Conservation (phyloP, 257 asterid genomes). For the Haberlea rhodopensis region DNA sequence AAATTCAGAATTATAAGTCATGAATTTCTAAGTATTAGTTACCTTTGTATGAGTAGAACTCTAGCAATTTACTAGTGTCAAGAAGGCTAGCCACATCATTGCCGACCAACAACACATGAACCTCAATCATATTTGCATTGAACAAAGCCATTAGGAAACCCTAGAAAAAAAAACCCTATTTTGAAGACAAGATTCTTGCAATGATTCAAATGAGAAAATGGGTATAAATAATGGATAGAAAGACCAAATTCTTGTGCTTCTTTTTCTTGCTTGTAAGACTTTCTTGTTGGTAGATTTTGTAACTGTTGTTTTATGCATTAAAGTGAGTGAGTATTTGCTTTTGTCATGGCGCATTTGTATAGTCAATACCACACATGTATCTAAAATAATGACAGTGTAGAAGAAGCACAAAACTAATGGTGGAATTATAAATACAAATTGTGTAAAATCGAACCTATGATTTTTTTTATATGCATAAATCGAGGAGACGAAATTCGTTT, state of each 20-base stretch:
- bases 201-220: not conserved
- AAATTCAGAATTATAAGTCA: not conserved
- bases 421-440: no score
- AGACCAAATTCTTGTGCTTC: not conserved
- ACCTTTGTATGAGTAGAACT: slow-evolving; percentile 32
- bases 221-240: slow-evolving; percentile 2
- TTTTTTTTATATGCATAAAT: no score
- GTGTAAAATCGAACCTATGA: no score
- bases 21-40: not conserved
- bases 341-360: no score
- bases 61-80: slow-evolving; percentile 25
- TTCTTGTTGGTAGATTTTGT: slow-evolving; percentile 21
- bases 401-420: no score
- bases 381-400: no score
- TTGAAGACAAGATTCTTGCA: not conserved
- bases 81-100: slow-evolving; percentile 10
- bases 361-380: no score
- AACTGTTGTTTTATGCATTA: slow-evolving; percentile 28
- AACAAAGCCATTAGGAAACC: slow-evolving; percentile 26
- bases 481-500: no score
- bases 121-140: slow-evolving; percentile 22
- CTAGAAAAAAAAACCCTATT: not conserved
- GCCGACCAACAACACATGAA: slow-evolving; percentile 34
- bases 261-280: slow-evolving; percentile 2
- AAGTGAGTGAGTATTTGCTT: not conserved